Base-by-base conservation (phyloP, 306 rosid genomes). In the Quercus berberidifolia region DNA sequence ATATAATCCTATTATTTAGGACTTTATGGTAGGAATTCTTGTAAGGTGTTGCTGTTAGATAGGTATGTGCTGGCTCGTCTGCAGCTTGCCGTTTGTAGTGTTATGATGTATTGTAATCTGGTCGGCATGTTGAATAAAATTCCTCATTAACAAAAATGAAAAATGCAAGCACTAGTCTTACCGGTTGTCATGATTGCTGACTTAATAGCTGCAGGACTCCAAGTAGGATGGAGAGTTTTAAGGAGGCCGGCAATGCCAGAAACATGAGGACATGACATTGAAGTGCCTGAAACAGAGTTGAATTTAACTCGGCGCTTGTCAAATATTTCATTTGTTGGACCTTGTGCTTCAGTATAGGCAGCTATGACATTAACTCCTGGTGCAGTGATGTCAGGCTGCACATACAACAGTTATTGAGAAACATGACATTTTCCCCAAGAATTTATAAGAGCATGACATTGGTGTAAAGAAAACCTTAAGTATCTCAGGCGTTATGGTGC, bases 161-260 rank as follows among this genome's bases (percentile, higher is more conserved):
- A 67, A 73, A 43, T 5, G 38, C 31, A 43, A 28, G 78, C 21
- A 69, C 21, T 9, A 18, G 51, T 75, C 86, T 86, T 55, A 94
- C 99, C 92, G 0, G 91, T 92, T 74, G 99, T 94, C 97, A 94
- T 91, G 86, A 94, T 92, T 75, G 99, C 99, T n/a, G 97, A 94
- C 80, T 85, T 92, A 71, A 92, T 92, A 73, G 97, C 97, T 58
- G 99, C 89, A 54, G 99, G 95, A 69, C 91, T 88, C 99, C 99
- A 94, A 4, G 90, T 79, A 38, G 99, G 97, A 83, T 94, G 76
- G 7, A 92, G 80, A 15, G 91, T 69, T 83, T 75, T 94, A 25
- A 94, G 86, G 15, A 94, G 89, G 35, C 97, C 97, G 30, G 52
- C 94, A 77, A 89, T 75, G 76, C 97, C 97, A 5, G 97, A 85